Evolutionary conservation across 2,329 filamentous ascomycete genomes (phyloP), one percentile per base, ranked within the genome.

Genomic region (Fusarium siculi): DNA sequence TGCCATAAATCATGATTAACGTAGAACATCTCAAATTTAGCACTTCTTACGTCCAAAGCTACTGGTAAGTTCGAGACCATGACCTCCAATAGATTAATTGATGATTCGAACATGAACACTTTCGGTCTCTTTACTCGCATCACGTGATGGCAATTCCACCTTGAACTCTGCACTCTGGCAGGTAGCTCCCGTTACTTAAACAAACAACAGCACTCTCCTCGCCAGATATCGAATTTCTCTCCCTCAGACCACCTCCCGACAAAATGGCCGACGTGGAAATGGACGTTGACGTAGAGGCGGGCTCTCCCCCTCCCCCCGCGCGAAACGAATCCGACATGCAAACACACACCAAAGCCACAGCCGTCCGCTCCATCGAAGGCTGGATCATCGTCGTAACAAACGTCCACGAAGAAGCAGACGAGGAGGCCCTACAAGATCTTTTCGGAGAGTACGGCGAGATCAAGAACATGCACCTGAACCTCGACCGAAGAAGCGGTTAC

Each of bases 301-400:
- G 73, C 44, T 79, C 78, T 16, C 76, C 81, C 61, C 79, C 80
- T 61, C 78, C 82, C 61, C 83, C 85, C 68, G 81, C 84, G 64
- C 83, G 82, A 76, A 88, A 89, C 77, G 85, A 89, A 72, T 84
- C 85, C 77, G 90, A 92, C 79, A 92, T 94, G 87, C 90, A 90
- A 78, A 95, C 93, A 11, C 88, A 90, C 77, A 86, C 88, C 42
- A 92, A 93, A 80, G 93, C 93, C 62, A 94, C 91, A 2, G 93
- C 93, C 30, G 93, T 96, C 67, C 93, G 93, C 77, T 95, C 92
- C 62, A 95, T 96, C 79, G 93, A 96, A 83, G 93, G 94, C 76
- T 96, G 94, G 94, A 96, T 96, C 82, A 87, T 96, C 78, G 91
- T 94, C 72, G 93, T 93, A 74, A 95, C 93, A 58, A 96, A 96